Base-by-base conservation (phyloP, 164 flowering plant species). In the Santalum album region DNA sequence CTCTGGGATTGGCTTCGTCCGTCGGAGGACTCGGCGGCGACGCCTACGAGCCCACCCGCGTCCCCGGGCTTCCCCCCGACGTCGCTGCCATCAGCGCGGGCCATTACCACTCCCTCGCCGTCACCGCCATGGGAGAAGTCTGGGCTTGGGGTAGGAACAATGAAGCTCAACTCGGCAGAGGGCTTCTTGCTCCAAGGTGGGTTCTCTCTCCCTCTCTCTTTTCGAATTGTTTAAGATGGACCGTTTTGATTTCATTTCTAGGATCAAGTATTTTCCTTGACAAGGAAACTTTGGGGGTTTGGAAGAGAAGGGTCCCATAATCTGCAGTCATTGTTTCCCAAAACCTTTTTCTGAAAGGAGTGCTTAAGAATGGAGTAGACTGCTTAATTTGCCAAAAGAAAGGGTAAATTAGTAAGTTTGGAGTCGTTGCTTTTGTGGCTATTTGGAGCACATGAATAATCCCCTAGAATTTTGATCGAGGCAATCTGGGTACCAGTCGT, bases 121-220 rank as follows among this genome's bases (percentile, higher is more conserved):
- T 92, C 27, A 83, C 94, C 27, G 56, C 74, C 18, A 59, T 54
- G 7, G 97, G 99, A 12, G 65, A 74, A 9, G 61, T 92, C 45
- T 89, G 99, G 97, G 74, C 96, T 26, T 92, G 97, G 99, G 99
- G 99, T 16, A 73, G 96, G 54, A 84, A 92, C 62, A 53, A 67
- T 9, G 99, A 92, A 62, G 73, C 57, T 14, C 97, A 89, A 72
- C 95, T 87, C 14, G 99, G 91, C 27, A 82, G 92, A 51, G 77
- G 77, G 16, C 49, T 55, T 25, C 63, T 60, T 53, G 56, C 70
- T 47, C 63, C 87, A 3, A 76, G 90, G 94, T 83, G 1, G 18
- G n/a, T 51, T 19, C 29, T 63, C 29, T n/a, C 51, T 52, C 49
- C 39, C 51, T 43, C 29, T 7, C 29, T 21, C 49, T 49, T 5